Evolutionary conservation across 176 grass and related monocot genomes (phyloP), one percentile per base, ranked within the genome.

Genomic region (Rhynchospora tenuis): DNA sequence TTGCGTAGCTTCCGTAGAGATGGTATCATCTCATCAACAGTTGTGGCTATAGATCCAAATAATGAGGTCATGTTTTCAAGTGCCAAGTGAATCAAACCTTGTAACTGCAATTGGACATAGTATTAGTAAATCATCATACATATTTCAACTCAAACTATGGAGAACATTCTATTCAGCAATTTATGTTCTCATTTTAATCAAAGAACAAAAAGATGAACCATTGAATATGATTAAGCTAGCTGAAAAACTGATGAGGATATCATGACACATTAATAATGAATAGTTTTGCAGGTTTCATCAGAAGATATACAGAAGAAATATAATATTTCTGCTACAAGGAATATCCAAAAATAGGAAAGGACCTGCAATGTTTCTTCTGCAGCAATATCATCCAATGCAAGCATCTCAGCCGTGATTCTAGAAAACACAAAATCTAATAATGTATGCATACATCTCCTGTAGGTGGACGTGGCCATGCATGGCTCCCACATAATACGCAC

Each of bases 281-380:
- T 44, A 45, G 54, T 58, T 81, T 38, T 52, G 20, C 6, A 65
- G 47, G 42, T 83, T 26, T 82, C 64, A 61, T 57, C 1, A 1
- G 27, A 15, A 67, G 14, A 67, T 67, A 17, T 66, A 82, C 2
- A 81, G 57, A 77, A 43, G 26, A 87, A n/a, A 84, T 47, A 69
- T 69, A 46, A 65, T 64, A 51, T 16, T 78, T 79, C 66, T 45
- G 26, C 54, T 54, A 75, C 23, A 75, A 5, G 24, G 5, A 29
- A 56, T 56, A 56, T 77, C 31, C 24, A 55, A 77, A 33, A 56
- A 19, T 31, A 0, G 26, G 16, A 56, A 51, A 77, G 19, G 15
- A 98, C 92, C 95, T 98, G 89, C 64, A 98, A 85, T 47, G 95
- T 95, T 85, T 98, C 95, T 78, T 93, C 92, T 81, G 90, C 95